phyloP scores from a whole-genome alignment of 306 rosid genomes.

The Carpinus fangiana region DNA sequence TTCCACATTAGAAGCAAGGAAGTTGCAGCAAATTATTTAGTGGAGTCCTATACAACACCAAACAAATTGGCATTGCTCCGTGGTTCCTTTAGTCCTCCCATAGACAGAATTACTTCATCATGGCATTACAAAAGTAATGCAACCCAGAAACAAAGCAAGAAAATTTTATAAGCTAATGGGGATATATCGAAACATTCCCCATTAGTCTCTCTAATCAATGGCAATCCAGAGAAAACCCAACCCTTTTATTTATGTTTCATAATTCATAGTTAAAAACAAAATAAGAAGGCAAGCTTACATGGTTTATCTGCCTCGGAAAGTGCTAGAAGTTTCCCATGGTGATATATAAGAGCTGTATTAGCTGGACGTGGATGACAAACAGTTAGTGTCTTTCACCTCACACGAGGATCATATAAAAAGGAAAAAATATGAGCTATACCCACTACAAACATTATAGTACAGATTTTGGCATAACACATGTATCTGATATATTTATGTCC shows the following conservation, averaged over 20 bases:
- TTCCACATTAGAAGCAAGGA: conserved; percentile 21
- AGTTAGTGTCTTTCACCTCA: conserved; percentile 27
- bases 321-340: conserved; percentile 88
- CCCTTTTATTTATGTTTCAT: background rate
- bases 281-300: conserved; percentile 50
- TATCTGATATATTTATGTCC: background rate
- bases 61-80: conserved; percentile 7
- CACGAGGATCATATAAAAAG: background rate
- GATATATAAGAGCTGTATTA: conserved; percentile 89
- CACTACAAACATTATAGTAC: background rate
- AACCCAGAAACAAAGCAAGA: background rate
- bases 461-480: background rate
- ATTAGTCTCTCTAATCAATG: conserved; percentile 1
- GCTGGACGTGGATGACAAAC: conserved; percentile 45
- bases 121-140: background rate
- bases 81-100: conserved; percentile 12
- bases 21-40: conserved; percentile 10
- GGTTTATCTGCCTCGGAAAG: conserved; percentile 95
- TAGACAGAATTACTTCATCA: conserved; percentile 10
- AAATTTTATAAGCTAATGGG: background rate
- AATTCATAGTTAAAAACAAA: conserved; percentile 4
- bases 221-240: conserved; percentile 17
- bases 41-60: background rate
- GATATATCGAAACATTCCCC: background rate
- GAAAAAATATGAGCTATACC: background rate